Conservation (phyloP, 176 grass and related monocot species). For the Oropetium thomaeum region DNA sequence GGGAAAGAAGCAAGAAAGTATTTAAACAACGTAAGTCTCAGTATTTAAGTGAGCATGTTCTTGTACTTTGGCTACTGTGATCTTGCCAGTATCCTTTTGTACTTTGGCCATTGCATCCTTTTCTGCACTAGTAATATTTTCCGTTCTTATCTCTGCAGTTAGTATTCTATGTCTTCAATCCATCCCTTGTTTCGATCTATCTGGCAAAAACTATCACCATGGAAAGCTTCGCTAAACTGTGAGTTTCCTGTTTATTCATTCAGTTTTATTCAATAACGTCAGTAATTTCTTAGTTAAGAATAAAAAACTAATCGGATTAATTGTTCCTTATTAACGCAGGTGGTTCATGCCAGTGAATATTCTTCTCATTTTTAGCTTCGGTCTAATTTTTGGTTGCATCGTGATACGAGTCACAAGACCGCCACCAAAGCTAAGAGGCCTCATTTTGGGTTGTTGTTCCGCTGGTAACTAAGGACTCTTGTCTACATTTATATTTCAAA, state of each 20-base stretch:
- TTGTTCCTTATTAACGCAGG: slow-evolving; percentile 38
- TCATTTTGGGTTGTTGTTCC: slow-evolving; percentile 84
- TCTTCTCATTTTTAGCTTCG: slow-evolving; percentile 59
- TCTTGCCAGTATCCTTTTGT: not conserved
- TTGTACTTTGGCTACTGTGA: not conserved
- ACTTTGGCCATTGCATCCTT: not conserved
- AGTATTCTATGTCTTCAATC: slow-evolving; percentile 91
- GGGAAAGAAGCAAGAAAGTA: slow-evolving; percentile 56
- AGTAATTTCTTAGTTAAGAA: not conserved
- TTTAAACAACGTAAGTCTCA: slow-evolving; percentile 66
- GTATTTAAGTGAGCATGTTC: not conserved
- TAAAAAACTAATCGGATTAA: not conserved
- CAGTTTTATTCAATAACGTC: not conserved
- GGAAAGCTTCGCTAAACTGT: slow-evolving; percentile 75
- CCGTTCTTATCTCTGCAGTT: slow-evolving; percentile 41
- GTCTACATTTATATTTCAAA: not conserved
- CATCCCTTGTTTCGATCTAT: slow-evolving; percentile 50
- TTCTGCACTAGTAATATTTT: not conserved
- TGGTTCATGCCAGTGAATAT: slow-evolving; percentile 98
- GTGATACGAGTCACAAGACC: slow-evolving; percentile 55
- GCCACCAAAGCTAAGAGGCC: slow-evolving; percentile 56
- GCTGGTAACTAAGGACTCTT: slow-evolving; percentile 51
- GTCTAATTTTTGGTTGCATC: slow-evolving; percentile 69
- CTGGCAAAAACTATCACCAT: slow-evolving; percentile 73
- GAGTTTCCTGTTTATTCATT: slow-evolving; percentile 26